Conservation (phyloP, 176 grass and related monocot genomes). For the Aegilops longissima region DNA sequence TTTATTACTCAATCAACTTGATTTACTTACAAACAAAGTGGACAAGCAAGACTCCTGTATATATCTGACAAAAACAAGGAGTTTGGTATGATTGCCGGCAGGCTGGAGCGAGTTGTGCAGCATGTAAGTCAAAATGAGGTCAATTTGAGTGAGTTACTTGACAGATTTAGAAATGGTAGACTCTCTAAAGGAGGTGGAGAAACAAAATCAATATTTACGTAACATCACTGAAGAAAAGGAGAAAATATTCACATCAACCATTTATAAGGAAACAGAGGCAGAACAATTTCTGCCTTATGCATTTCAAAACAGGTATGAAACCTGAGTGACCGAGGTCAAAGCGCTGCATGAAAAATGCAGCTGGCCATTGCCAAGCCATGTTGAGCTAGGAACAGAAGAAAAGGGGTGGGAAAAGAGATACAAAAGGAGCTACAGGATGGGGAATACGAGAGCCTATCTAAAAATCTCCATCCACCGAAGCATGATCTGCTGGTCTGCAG, state of each 20-base stretch:
- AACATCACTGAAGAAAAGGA: slow-evolving; percentile 47
- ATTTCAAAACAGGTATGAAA: no score
- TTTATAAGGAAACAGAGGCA: slow-evolving; percentile 28
- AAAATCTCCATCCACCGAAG: no score
- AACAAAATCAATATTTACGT: slow-evolving; percentile 42
- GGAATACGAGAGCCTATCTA: no score
- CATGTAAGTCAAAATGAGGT: slow-evolving; percentile 43
- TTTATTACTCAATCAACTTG: slow-evolving; percentile 33
- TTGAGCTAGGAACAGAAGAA: no score
- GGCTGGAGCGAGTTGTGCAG: slow-evolving; percentile 41
- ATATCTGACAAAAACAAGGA: slow-evolving; percentile 9
- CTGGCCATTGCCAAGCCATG: no score
- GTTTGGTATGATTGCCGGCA: slow-evolving; percentile 11
- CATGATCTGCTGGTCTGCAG: no score
- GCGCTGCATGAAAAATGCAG: no score
- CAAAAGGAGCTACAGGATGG: no score
- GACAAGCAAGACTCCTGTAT: no score
- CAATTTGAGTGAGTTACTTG: slow-evolving; percentile 37
- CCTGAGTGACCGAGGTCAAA: no score
- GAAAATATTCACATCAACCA: slow-evolving; percentile 9
- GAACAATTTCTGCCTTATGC: no score
- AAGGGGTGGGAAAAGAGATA: no score
- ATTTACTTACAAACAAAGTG: not conserved
- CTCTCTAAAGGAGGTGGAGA: slow-evolving; percentile 34
- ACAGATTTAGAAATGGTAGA: slow-evolving; percentile 23